Evolutionary conservation across 2,329 filamentous ascomycete species (phyloP), one percentile per base, ranked within the genome.

Genomic region (Phyllosticta citrichinensis): DNA sequence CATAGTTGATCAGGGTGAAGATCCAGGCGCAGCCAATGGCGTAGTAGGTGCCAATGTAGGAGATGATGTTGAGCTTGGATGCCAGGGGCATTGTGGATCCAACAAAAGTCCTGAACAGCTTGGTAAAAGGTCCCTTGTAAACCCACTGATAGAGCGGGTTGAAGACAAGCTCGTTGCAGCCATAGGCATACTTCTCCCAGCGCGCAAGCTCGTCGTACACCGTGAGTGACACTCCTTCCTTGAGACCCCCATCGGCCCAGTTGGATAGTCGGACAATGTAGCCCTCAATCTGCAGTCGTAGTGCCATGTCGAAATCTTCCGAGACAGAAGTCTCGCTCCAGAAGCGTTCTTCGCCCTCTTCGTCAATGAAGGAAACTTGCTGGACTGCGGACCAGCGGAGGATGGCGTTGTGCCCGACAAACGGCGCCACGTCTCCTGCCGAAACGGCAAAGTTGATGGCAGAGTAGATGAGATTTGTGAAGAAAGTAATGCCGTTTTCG

Each of bases 301-400:
- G 79, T 11, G 85, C 82, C 74, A 90, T 88, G 63, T 91, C 87
- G 60, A 91, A 91, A 67, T 91, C 88, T 64, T 91, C 88, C 0
- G 87, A 90, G 0, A 91, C 88, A 66, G 87, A 86, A 4, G 79
- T 80, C 69, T 91, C 88, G 8, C 87, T 89, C 87, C 88, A 91
- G 74, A 83, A 89, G 66, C 86, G 84, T 14, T 84, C 81, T 65
- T 84, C 80, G 11, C 80, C 81, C 58, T 84, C 83, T 60, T 83
- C 77, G 40, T 82, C 81, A 56, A 76, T 72, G 60, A 69, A 83
- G 2, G 79, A 78, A 53, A 86, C 79, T 56, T 82, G 76, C 65
- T 86, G 84, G 30, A 86, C 75, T 9, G 83, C 83, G 56, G 78
- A 77, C 88, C 88, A 91, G 22, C 88, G 81, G 14, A 91, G 76